phyloP scores from a whole-genome alignment of 805 yeast genomes.

The Cyberlindnera misumaiensis region DNA sequence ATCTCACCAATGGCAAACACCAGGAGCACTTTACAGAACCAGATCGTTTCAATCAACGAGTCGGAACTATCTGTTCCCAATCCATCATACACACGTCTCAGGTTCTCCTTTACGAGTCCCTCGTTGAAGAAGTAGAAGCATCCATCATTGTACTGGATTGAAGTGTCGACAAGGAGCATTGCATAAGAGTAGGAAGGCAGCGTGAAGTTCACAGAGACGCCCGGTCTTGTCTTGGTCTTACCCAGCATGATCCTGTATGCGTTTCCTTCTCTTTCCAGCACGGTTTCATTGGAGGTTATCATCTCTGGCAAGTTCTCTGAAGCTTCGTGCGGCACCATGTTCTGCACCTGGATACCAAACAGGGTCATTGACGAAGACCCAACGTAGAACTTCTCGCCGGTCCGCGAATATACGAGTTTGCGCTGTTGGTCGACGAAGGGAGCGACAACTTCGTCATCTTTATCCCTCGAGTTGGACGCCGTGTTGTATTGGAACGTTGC shows the following conservation, averaged over 20 bases:
- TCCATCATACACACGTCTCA: constrained; percentile 54
- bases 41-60: constrained; percentile 64
- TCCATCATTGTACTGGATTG: constrained; percentile 74
- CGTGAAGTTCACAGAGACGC: constrained; percentile 62
- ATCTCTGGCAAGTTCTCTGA: constrained; percentile 11
- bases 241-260: constrained; percentile 67
- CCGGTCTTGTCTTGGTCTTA: constrained; percentile 60
- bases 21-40: constrained; percentile 70
- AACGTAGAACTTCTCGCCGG: constrained; percentile 69
- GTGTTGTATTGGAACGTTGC: constrained; percentile 23
- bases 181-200: constrained; percentile 76
- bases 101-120: constrained; percentile 63
- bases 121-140: constrained; percentile 82
- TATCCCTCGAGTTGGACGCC: constrained; percentile 16
- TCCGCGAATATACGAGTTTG: constrained; percentile 61
- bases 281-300: constrained; percentile 38
- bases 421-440: constrained; percentile 70
- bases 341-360: constrained; percentile 72
- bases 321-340: constrained; percentile 34
- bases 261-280: constrained; percentile 68
- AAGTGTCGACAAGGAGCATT: constrained; percentile 65
- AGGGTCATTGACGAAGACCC: constrained; percentile 82
- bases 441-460: constrained; percentile 42
- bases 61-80: constrained; percentile 32
- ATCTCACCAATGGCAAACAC: constrained; percentile 79